Percentiles rank a stretch among this genome's conserved stretches.
Evolutionary conservation across 768 basidiomycete species (phyloP).

Genomic region (Mycena rebaudengoi): DNA sequence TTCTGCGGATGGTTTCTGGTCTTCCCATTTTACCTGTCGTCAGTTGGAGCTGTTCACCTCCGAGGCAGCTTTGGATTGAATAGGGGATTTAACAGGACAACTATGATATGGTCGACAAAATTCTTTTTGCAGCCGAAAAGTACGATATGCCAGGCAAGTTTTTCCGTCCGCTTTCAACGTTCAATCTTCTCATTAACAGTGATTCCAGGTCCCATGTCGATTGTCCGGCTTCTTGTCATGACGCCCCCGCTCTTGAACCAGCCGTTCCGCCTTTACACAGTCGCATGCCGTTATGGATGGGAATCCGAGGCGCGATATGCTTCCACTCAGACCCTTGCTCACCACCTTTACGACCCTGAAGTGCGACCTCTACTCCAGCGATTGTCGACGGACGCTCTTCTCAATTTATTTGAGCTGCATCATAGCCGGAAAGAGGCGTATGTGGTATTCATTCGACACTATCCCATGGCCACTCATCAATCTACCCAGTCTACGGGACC

Average conservation of each 20-base stretch:
- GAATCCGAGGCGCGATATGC: conserved; percentile 60
- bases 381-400: conserved; percentile 58
- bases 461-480: not conserved
- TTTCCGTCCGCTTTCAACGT: no score
- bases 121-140: conserved; percentile 73
- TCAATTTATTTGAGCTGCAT: conserved; percentile 65
- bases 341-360: conserved; percentile 57
- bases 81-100: no score
- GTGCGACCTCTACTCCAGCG: conserved; percentile 55
- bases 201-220: conserved; percentile 65
- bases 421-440: conserved; percentile 56
- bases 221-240: conserved; percentile 65
- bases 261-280: conserved; percentile 61
- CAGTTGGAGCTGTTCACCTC: not conserved
- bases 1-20: conserved; percentile 71
- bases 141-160: conserved; percentile 80
- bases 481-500: conserved; percentile 46
- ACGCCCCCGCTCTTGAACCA: conserved; percentile 58
- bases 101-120: conserved; percentile 61
- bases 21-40: conserved; percentile 48
- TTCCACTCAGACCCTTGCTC: conserved; percentile 61
- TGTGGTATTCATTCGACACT: conserved; percentile 9
- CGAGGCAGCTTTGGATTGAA: no score
- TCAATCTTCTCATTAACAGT: no score
- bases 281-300: conserved; percentile 69